These are phyloP conservation scores for Candida alai DNA, from an alignment of 805 yeast genomes.

Conservation along the genomic window DNA sequence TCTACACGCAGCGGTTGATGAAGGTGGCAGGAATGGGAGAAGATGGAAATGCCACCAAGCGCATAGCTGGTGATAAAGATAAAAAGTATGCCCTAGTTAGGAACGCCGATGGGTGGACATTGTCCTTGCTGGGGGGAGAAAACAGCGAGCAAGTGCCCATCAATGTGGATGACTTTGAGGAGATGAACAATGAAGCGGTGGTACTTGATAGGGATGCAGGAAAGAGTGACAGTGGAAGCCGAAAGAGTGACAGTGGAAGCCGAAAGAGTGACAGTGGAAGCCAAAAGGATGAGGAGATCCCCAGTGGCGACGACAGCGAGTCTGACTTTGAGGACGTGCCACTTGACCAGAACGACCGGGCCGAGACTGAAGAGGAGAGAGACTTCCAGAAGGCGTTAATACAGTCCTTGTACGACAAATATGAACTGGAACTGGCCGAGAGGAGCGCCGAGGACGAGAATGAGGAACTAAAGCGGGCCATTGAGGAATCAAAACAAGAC, in stretches of 20 bases:
- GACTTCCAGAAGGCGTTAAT: constrained; percentile 28
- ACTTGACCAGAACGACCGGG: constrained; percentile 24
- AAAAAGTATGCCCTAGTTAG: constrained; percentile 70
- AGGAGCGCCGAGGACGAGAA: constrained; percentile 21
- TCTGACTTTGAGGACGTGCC: constrained; percentile 61
- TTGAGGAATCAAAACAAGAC: constrained; percentile 45
- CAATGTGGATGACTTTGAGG: constrained; percentile 42
- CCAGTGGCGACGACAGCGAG: constrained; percentile 12
- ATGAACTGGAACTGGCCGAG: constrained; percentile 7
- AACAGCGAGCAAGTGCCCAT: constrained; percentile 47
- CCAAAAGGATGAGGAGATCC: constrained; percentile 12
- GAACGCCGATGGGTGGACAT: constrained; percentile 80
- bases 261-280: constrained; percentile 4
- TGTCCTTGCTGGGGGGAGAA: constrained; percentile 49
- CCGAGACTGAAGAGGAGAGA: constrained; percentile 25
- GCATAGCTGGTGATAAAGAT: constrained; percentile 83
- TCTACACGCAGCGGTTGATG: constrained; percentile 82
- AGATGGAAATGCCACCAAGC: constrained; percentile 43
- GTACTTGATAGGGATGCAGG: too few species aligned
- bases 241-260: background rate
- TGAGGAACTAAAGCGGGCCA: constrained; percentile 42
- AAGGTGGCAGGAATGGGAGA: constrained; percentile 76
- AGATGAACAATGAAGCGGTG: too few species aligned
- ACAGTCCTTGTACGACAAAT: constrained; percentile 34
- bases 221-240: constrained; percentile 3